Percentiles rank a stretch among this genome's conserved stretches.
Evolutionary conservation across 2,329 filamentous ascomycete species (phyloP).

Genomic region (Cladosporium cucumerinum): DNA sequence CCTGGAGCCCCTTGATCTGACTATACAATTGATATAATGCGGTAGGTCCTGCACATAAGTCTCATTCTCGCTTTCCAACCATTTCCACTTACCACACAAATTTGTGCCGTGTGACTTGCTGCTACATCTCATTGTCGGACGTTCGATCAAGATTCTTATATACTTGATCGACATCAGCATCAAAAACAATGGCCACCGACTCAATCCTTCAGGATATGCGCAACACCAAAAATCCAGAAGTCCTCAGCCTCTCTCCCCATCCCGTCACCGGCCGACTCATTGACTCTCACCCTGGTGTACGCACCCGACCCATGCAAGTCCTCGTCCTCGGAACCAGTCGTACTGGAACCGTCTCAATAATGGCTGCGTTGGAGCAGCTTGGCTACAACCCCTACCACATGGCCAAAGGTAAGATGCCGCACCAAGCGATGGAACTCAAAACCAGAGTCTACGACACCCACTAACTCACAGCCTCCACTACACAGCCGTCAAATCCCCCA

Average conservation of each 20-base stretch:
- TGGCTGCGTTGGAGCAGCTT: slow-evolving; percentile 20
- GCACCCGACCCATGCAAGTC: slow-evolving; percentile 24
- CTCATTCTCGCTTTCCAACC: background rate
- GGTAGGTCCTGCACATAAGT: background rate
- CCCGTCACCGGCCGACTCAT: slow-evolving; percentile 19
- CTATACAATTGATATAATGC: background rate
- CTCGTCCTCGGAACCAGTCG: slow-evolving; percentile 24
- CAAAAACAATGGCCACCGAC: background rate
- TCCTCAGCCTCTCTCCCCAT: slow-evolving; percentile 17
- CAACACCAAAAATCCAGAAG: slow-evolving; percentile 16
- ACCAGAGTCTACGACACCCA: background rate
- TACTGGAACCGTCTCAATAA: slow-evolving; percentile 26
- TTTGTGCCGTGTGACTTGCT: background rate
- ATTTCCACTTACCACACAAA: background rate
- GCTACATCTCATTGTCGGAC: too few relatives aligned
- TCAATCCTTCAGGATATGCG: background rate
- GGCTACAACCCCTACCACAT: slow-evolving; percentile 26
- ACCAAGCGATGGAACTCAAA: background rate
- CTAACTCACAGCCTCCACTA: background rate
- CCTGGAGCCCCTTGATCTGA: background rate
- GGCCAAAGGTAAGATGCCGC: slow-evolving; percentile 6
- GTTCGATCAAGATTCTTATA: background rate
- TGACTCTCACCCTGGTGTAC: slow-evolving; percentile 12
- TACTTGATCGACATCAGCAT: background rate
- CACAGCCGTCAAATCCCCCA: slow-evolving; percentile 18